phyloP scores from a whole-genome alignment of 176 grass and related monocot genomes.

The Otatea glauca region DNA sequence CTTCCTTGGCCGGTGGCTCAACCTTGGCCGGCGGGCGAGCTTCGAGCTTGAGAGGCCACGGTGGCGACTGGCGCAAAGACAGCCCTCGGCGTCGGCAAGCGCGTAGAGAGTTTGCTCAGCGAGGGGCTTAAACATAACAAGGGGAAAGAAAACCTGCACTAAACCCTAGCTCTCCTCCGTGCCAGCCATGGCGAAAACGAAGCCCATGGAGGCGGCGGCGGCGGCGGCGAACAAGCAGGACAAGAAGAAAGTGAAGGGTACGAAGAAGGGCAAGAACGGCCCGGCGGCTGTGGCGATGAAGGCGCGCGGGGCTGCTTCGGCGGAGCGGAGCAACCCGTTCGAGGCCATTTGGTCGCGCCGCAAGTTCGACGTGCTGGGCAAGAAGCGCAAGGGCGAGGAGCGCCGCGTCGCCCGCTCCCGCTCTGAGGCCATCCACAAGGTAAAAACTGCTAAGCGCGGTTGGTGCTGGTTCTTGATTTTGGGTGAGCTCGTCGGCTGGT shows the following conservation, averaged over 20 bases:
- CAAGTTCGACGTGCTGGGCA: slow-evolving; percentile 92
- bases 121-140: too few species aligned
- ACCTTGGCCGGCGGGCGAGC: too few species aligned
- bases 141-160: slow-evolving; percentile 1
- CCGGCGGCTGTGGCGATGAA: slow-evolving; percentile 59
- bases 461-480: not conserved
- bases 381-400: slow-evolving; percentile 94
- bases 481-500: not conserved
- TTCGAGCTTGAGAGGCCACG: too few species aligned
- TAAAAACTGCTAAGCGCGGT: not conserved
- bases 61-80: too few species aligned
- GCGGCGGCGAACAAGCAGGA: not conserved
- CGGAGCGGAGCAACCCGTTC: slow-evolving; percentile 69
- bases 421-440: slow-evolving; percentile 82
- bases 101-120: too few species aligned
- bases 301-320: slow-evolving; percentile 37
- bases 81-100: too few species aligned
- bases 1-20: too few species aligned
- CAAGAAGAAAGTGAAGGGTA: slow-evolving; percentile 60
- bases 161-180: slow-evolving; percentile 36
- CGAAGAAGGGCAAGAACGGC: slow-evolving; percentile 41
- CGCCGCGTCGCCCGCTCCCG: slow-evolving; percentile 63
- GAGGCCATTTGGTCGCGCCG: slow-evolving; percentile 92
- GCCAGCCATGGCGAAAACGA: slow-evolving; percentile 63
- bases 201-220: slow-evolving; percentile 28